Base-by-base conservation (phyloP, 2,329 filamentous ascomycete species). In the Penicillium sp. region DNA sequence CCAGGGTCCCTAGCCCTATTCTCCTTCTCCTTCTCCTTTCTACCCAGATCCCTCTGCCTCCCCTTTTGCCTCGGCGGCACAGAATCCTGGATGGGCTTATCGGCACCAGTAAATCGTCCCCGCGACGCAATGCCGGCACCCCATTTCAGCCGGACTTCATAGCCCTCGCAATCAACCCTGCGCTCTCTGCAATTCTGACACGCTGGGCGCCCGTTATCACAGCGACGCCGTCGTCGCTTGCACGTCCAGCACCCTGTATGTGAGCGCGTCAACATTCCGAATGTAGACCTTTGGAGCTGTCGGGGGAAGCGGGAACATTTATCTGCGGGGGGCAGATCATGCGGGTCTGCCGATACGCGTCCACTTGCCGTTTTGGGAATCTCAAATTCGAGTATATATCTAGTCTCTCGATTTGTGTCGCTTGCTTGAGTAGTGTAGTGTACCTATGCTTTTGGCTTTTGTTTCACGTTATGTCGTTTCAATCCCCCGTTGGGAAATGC, bases 191-290 rank as follows among this genome's bases (percentile, higher is more conserved):
- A 70, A 27, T 56, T 59, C 27, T 56, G 50, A 48, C 68, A 71
- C 7, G 46, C 49, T 3, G 68, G 68, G 4, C 61, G 65, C 7
- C 55, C 32, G 7, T 60, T 59, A 44, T 71, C 68, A 53, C 68
- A 71, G 43, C 65, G 63, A 4, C 68, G 62, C 2, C 63, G 65
- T 13, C 58, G 58, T 13, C 54, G 47, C 53, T 71, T 71, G 51
- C 68, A 71, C 3, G 67, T 70, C 67, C 67, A 69, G 27, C 67
- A 69, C 2, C 67, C 65, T 9, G 62, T 53, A 43, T 63, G 57
- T 13, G 65, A 66, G 21, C 68, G 66, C 53, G 67, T 68, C 65
- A 64, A 65, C 67, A 70, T 69, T 29, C 67, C 58, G 47, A 29
- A 50, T 60, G 7, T n/a, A 55, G 59, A 13, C 39, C 27, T 18